Evolutionary conservation across 805 yeast genomes (phyloP).

Genomic region (Debaryomyces hansenii): DNA sequence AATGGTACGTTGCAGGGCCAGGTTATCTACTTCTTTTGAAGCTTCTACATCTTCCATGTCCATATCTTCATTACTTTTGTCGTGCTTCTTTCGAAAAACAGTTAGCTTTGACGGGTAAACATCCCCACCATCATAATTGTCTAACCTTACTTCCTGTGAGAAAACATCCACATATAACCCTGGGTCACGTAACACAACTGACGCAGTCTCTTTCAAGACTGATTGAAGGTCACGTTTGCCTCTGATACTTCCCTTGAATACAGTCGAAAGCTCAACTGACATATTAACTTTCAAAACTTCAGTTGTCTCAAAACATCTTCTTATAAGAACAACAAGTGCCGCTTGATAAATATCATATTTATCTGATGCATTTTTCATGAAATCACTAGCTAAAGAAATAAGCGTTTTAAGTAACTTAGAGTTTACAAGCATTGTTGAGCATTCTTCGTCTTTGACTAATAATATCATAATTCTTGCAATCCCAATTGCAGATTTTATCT

Average conservation of each 20-base stretch:
- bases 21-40: neutral
- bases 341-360: slow-evolving; percentile 13
- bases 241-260: slow-evolving; percentile 32
- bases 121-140: slow-evolving; percentile 40
- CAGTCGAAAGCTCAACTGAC: slow-evolving; percentile 48
- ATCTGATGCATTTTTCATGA: slow-evolving; percentile 17
- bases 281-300: slow-evolving; percentile 51
- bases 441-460: slow-evolving; percentile 46
- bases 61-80: slow-evolving; percentile 20
- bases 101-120: slow-evolving; percentile 20
- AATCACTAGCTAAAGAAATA: slow-evolving; percentile 39
- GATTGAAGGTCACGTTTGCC: slow-evolving; percentile 45
- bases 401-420: slow-evolving; percentile 50
- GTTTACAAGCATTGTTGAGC: slow-evolving; percentile 40
- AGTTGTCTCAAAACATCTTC: slow-evolving; percentile 70
- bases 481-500: slow-evolving; percentile 50
- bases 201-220: slow-evolving; percentile 50
- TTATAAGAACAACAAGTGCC: slow-evolving; percentile 45
- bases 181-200: slow-evolving; percentile 51
- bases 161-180: slow-evolving; percentile 46
- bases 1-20: neutral
- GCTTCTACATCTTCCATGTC: slow-evolving; percentile 26
- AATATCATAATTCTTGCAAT: slow-evolving; percentile 56
- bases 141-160: slow-evolving; percentile 42
- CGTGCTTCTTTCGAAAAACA: slow-evolving; percentile 14